phyloP scores from a whole-genome alignment of 1,284 basidiomycete species.

The Sutorius eximius region DNA sequence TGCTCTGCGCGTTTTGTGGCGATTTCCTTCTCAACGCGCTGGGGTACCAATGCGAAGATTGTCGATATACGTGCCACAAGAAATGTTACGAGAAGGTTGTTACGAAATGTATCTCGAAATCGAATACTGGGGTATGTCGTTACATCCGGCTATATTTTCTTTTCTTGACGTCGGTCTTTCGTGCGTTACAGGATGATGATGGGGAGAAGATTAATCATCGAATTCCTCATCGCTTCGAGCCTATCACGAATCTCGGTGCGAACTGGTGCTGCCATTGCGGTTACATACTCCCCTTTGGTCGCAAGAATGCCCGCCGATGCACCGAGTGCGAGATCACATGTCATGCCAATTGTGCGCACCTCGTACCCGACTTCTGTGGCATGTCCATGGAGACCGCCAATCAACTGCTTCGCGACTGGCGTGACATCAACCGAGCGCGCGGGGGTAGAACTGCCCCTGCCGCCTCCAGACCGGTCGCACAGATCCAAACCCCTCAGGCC shows the following conservation, averaged over 20 bases:
- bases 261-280: constrained; percentile 99
- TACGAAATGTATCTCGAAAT: constrained; percentile 99
- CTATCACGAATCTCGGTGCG: constrained; percentile 95
- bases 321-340: constrained; percentile 96
- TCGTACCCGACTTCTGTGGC: constrained; percentile 99
- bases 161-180: constrained; percentile 2
- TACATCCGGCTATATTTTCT: constrained; percentile 9
- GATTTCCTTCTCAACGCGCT: constrained; percentile 97
- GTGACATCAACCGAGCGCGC: constrained; percentile 72
- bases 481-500: constrained; percentile 36
- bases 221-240: constrained; percentile 97
- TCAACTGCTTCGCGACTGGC: constrained; percentile 86
- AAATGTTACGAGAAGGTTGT: constrained; percentile 99
- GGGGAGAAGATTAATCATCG: constrained; percentile 99
- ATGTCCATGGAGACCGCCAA: constrained; percentile 99
- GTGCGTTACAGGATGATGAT: constrained; percentile 82
- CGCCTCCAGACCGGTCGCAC: constrained; percentile 36
- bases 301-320: constrained; percentile 95
- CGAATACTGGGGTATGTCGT: constrained; percentile 81
- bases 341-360: constrained; percentile 96
- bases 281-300: constrained; percentile 94
- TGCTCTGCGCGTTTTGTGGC: constrained; percentile 97
- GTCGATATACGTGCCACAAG: constrained; percentile 98
- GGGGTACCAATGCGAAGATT: constrained; percentile 99
- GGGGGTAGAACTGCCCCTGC: constrained; percentile 42